Conservation (phyloP, 441 rosid species). For the Manihot esculenta region DNA sequence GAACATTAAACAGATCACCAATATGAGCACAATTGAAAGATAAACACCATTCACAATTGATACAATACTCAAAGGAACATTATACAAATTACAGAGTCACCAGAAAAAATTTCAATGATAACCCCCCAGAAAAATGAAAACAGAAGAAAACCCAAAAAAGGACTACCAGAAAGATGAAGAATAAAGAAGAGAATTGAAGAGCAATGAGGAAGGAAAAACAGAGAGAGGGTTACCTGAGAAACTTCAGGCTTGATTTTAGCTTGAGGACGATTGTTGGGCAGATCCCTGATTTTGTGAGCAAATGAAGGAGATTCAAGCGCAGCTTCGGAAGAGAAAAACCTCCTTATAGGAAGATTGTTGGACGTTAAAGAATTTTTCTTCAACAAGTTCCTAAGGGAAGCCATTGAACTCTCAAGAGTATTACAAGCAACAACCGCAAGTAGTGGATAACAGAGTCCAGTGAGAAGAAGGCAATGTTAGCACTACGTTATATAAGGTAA, state of each 20-base stretch:
- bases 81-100: background rate
- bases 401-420: conserved; percentile 33
- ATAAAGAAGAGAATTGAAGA: background rate
- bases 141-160: background rate
- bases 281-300: conserved; percentile 61
- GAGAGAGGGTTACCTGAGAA: conserved; percentile 39
- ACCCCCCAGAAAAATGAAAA: background rate
- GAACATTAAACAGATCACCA: background rate
- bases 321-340: conserved; percentile 43
- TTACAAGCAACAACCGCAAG: background rate
- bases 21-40: background rate
- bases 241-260: conserved; percentile 60
- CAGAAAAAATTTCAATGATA: background rate
- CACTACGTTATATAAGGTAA: background rate
- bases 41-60: background rate
- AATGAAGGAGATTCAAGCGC: conserved; percentile 44
- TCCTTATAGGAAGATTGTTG: conserved; percentile 27
- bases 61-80: background rate
- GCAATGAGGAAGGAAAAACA: background rate
- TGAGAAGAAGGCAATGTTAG: background rate
- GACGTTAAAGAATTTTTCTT: conserved; percentile 33
- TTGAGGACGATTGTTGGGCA: conserved; percentile 59
- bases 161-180: background rate
- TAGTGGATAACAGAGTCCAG: background rate
- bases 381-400: conserved; percentile 38